Evolutionary conservation across 371 early-diverging fungal species (phyloP).

Genomic region (Batkoa obscura): DNA sequence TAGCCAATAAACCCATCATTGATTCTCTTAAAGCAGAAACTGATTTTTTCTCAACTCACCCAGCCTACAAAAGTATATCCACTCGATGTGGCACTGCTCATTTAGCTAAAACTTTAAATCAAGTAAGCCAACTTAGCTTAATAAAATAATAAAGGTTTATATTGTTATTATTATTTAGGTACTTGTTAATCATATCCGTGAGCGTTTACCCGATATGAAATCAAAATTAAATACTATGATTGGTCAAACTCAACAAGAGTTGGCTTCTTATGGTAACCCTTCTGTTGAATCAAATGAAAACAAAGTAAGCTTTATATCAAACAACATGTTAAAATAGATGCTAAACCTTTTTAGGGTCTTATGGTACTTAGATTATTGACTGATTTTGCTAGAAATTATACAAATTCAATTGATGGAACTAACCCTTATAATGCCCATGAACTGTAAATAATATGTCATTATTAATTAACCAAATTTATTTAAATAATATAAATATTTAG

Average conservation of each 20-base stretch:
- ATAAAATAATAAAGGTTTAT: background rate
- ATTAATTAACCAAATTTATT: background rate
- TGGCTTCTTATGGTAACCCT: conserved; percentile 49
- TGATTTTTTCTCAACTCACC: conserved; percentile 60
- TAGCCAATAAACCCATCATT: conserved; percentile 53
- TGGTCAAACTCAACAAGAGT: conserved; percentile 59
- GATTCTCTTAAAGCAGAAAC: conserved; percentile 55
- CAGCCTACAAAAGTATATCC: conserved; percentile 60
- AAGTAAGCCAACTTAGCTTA: conserved; percentile 15
- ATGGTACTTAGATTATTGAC: conserved; percentile 58
- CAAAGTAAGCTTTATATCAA: conserved; percentile 18
- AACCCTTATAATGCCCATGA: conserved; percentile 67
- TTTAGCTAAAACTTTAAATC: conserved; percentile 58
- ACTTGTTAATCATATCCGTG: conserved; percentile 58
- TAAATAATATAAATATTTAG: conserved; percentile 8
- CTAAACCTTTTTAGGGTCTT: conserved; percentile 24
- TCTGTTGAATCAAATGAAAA: conserved; percentile 29
- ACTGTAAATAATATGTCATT: conserved; percentile 37
- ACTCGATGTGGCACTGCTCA: conserved; percentile 70
- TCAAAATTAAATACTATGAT: conserved; percentile 56
- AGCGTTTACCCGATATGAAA: conserved; percentile 62
- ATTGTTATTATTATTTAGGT: conserved; percentile 17
- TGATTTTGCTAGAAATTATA: conserved; percentile 60
- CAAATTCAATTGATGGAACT: conserved; percentile 63
- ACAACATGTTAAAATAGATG: conserved; percentile 6